phyloP scores from a whole-genome alignment of 1,284 basidiomycete genomes.

The Mycena citricolor region DNA sequence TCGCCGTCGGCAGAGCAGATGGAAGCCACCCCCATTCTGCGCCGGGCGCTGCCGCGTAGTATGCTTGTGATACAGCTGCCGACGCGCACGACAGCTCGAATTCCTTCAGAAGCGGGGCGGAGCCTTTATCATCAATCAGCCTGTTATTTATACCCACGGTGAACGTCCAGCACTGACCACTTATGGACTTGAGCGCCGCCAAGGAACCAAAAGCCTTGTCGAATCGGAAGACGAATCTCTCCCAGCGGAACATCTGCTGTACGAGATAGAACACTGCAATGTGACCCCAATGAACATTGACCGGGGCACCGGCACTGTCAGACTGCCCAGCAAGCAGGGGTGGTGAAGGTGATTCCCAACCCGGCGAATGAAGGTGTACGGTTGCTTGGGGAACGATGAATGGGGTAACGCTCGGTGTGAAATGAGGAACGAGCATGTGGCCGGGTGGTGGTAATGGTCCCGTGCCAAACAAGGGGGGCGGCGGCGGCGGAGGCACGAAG shows the following conservation, averaged over 20 bases:
- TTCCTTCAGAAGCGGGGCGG: conserved; percentile 68
- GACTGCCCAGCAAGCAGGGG: conserved; percentile 10
- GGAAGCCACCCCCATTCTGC: conserved; percentile 73
- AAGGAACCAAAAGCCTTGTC: conserved; percentile 72
- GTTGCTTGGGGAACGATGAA: conserved; percentile 16
- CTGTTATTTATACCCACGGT: not conserved
- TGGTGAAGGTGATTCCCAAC: conserved; percentile 18
- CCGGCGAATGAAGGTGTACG: conserved; percentile 8
- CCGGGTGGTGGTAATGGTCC: conserved; percentile 7
- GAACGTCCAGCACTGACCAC: conserved; percentile 43
- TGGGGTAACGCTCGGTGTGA: conserved; percentile 17
- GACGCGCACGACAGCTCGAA: conserved; percentile 76
- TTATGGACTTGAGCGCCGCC: conserved; percentile 64
- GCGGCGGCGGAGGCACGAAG: conserved; percentile 10
- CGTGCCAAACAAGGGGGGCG: conserved; percentile 15
- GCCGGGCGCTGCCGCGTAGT: conserved; percentile 54
- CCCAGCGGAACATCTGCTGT: conserved; percentile 77
- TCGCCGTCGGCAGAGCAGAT: conserved; percentile 39
- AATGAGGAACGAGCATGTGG: conserved; percentile 12
- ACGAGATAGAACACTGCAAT: conserved; percentile 74
- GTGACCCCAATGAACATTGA: conserved; percentile 71
- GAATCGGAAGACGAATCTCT: conserved; percentile 74
- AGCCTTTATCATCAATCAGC: conserved; percentile 41
- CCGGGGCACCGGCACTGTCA: conserved; percentile 5
- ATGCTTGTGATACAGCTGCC: too few species aligned